Evolutionary conservation across 2,329 filamentous ascomycete species (phyloP).

Genomic region (Aspergillus fijiensis): DNA sequence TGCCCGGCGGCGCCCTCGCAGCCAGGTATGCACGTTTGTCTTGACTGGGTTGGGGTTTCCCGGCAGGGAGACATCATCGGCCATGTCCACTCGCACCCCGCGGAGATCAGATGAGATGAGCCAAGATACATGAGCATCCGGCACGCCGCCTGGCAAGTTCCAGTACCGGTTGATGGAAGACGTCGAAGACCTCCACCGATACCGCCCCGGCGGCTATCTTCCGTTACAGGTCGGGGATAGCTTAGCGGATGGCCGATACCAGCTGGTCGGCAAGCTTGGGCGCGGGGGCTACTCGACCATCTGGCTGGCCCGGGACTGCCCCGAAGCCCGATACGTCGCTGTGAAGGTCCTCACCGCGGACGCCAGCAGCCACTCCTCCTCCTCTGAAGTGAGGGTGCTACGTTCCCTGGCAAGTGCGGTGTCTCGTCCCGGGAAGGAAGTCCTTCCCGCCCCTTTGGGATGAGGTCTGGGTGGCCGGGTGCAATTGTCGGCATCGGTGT

Average conservation of each 20-base stretch:
- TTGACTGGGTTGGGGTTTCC: too few species aligned
- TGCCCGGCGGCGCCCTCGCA: too few species aligned
- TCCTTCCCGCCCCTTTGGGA: constrained; percentile 24
- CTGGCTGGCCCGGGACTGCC: constrained; percentile 36
- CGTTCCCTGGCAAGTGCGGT: constrained; percentile 6
- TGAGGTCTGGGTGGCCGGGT: constrained; percentile 24
- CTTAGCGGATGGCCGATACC: constrained; percentile 14
- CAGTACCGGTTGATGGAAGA: constrained; percentile 21
- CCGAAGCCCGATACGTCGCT: constrained; percentile 29
- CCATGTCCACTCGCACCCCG: too few species aligned
- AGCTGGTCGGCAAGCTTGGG: constrained; percentile 17
- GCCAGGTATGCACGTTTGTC: too few species aligned
- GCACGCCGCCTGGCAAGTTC: neutral
- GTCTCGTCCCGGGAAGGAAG: constrained; percentile 11
- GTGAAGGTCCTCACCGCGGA: constrained; percentile 37
- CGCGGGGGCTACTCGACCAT: constrained; percentile 30
- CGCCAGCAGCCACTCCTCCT: constrained; percentile 2
- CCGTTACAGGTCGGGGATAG: constrained; percentile 9
- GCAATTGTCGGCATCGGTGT: constrained; percentile 26
- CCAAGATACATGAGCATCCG: too few species aligned
- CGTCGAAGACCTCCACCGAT: constrained; percentile 20
- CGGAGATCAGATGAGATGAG: too few species aligned
- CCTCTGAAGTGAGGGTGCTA: constrained; percentile 13
- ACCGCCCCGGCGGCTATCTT: constrained; percentile 9
- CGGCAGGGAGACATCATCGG: too few species aligned